Base-by-base conservation (phyloP, 2,329 filamentous ascomycete genomes). In the Beauveria bassiana region DNA sequence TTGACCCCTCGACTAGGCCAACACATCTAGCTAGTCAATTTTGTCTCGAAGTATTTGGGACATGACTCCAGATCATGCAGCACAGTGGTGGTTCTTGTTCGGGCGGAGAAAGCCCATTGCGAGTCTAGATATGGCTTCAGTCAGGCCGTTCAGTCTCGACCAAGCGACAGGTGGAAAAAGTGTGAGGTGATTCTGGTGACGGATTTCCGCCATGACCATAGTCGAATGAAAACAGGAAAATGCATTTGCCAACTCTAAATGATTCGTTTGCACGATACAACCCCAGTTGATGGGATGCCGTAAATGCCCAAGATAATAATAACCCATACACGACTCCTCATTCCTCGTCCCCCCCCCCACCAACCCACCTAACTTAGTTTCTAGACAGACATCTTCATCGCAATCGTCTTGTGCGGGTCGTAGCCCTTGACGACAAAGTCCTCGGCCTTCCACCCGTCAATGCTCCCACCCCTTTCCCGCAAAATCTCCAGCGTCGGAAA, bases 311-410 rank as follows among this genome's bases (percentile, higher is more conserved):
- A 22, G 16, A 22, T 22, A 22, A 22, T 59, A 59, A 3, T 43
- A 50, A 31, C 12, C 16, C 14, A 16, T 51, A 59, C 46, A 50
- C 18, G 10, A 47, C 45, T 1, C 28, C 28, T 22, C 28, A 12
- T 5, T 28, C 12, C 42, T 7, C 18, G 7, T 26, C 1, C 18
- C 5, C 24, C 3, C 20, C 22, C 22, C 22, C 20, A 9, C 20
- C 16, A 16, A 8, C 31, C 31, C 34, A 7, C 12, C 34, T 38
- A 24, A 24, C 10, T 10, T 26, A 26, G 16, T n/a, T 14, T 20
- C 64, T 67, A 92, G 62, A 98, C 93, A 71, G 91, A 96, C 95
- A 99, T 99, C 79, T 98, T 97, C 95, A 99, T 99, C 50, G 90
- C 84, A 77, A 99, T 96, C 5, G 83, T 83, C 78, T 93, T 93